Conservation (phyloP, 164 flowering plant genomes). For the Liriodendron chinense region DNA sequence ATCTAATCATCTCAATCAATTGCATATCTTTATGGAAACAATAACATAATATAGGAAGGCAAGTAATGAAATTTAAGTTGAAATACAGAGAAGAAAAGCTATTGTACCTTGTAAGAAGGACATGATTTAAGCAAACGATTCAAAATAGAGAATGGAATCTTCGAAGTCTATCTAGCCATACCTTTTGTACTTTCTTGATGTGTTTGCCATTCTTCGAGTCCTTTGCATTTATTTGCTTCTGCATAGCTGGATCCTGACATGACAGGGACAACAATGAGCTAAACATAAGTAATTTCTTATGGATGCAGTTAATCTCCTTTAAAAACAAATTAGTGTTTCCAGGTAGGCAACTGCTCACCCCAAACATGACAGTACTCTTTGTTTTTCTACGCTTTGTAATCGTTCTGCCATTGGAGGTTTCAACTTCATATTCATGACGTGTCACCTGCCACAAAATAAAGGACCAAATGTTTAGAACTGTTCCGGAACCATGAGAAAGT, state of each 20-base stretch:
- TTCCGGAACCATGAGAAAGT: not conserved
- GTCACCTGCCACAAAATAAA: conserved; percentile 56
- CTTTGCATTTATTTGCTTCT: conserved; percentile 40
- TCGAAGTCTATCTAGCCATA: not conserved
- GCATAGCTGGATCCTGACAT: conserved; percentile 64
- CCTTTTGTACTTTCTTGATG: conserved; percentile 39
- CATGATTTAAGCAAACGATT: not conserved
- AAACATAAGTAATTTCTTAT: not conserved
- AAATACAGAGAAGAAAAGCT: not conserved
- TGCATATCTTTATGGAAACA: no score
- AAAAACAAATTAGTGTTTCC: not conserved
- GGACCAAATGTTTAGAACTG: not conserved
- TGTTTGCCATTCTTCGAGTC: conserved; percentile 42
- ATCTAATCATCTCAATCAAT: no score
- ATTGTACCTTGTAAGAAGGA: not conserved
- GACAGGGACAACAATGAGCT: conserved; percentile 9
- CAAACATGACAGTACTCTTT: conserved; percentile 89
- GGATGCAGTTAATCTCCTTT: not conserved
- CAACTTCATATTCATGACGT: conserved; percentile 89
- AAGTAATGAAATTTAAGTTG: no score
- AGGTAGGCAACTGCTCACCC: conserved; percentile 40
- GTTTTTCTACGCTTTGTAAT: conserved; percentile 81
- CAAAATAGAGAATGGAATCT: not conserved
- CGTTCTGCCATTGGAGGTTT: conserved; percentile 74
- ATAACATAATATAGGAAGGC: no score